Evolutionary conservation across 352 stramenopile genomes (phyloP).

Genomic region (Phytophthora brassicae): DNA sequence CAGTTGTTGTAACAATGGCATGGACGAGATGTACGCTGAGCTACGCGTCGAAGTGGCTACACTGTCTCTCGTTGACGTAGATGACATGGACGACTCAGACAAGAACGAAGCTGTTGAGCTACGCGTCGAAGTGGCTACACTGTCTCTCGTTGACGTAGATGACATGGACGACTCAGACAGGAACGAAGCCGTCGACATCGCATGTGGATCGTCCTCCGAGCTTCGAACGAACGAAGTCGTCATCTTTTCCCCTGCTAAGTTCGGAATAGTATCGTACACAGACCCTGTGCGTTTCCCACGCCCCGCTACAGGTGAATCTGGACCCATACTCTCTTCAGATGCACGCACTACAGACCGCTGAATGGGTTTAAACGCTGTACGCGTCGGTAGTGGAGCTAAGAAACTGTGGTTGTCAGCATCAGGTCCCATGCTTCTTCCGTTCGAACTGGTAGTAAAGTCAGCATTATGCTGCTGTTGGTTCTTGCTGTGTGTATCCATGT

Average conservation of each 20-base stretch:
- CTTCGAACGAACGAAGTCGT: slow-evolving; percentile 12
- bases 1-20: slow-evolving; percentile 32
- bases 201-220: slow-evolving; percentile 18
- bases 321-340: slow-evolving; percentile 32
- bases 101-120: slow-evolving; percentile 30
- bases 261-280: slow-evolving; percentile 37
- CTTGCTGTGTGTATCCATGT: not conserved
- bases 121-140: slow-evolving; percentile 10
- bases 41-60: slow-evolving; percentile 6
- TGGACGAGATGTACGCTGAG: too few relatives aligned
- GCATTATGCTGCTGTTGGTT: slow-evolving; percentile 1
- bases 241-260: slow-evolving; percentile 31
- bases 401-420: slow-evolving; percentile 29
- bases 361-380: not conserved
- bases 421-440: slow-evolving; percentile 29
- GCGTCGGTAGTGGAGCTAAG: slow-evolving; percentile 18
- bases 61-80: slow-evolving; percentile 29
- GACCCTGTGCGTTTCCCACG: slow-evolving; percentile 31
- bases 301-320: slow-evolving; percentile 26
- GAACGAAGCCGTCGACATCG: slow-evolving; percentile 27
- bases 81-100: slow-evolving; percentile 28
- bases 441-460: slow-evolving; percentile 25
- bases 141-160: slow-evolving; percentile 28
- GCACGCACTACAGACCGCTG: slow-evolving; percentile 5
- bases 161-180: slow-evolving; percentile 30